Evolutionary conservation across 1,284 basidiomycete genomes (phyloP).

Genomic region (Ganoderma meredithae): DNA sequence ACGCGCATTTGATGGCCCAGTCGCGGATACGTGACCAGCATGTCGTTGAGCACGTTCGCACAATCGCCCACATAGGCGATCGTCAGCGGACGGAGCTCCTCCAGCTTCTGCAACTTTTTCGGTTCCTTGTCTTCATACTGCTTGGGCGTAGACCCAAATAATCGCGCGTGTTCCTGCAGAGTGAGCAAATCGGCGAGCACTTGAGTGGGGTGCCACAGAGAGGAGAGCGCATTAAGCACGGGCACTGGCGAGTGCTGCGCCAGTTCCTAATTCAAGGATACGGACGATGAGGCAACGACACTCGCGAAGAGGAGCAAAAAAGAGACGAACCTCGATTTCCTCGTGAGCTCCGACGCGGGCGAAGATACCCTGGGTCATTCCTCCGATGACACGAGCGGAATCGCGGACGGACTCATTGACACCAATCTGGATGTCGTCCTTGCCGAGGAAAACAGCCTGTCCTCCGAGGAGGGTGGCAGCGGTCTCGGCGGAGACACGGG

Average conservation of each 20-base stretch:
- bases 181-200: constrained; percentile 94
- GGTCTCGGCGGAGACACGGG: constrained; percentile 90
- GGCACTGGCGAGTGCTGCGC: constrained; percentile 91
- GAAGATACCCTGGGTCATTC: constrained; percentile 98
- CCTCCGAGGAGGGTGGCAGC: constrained; percentile 82
- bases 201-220: constrained; percentile 97
- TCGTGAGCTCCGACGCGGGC: constrained; percentile 92
- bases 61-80: constrained; percentile 95
- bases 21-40: constrained; percentile 94
- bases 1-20: constrained; percentile 89
- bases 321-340: constrained; percentile 83
- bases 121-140: constrained; percentile 2
- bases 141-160: constrained; percentile 48
- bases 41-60: constrained; percentile 97
- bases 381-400: constrained; percentile 87
- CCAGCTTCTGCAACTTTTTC: constrained; percentile 38
- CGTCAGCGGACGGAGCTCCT: constrained; percentile 72
- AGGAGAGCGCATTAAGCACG: constrained; percentile 95
- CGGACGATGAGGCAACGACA: neutral
- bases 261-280: constrained; percentile 68
- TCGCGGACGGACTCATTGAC: constrained; percentile 93
- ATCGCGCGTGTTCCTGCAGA: constrained; percentile 76
- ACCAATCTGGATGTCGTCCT: constrained; percentile 93
- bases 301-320: too few relatives aligned
- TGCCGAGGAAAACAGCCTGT: constrained; percentile 91